These are phyloP conservation scores for Rhodamnia rubescens DNA, from an alignment of 345 rosid genomes.

Conservation along the genomic window DNA sequence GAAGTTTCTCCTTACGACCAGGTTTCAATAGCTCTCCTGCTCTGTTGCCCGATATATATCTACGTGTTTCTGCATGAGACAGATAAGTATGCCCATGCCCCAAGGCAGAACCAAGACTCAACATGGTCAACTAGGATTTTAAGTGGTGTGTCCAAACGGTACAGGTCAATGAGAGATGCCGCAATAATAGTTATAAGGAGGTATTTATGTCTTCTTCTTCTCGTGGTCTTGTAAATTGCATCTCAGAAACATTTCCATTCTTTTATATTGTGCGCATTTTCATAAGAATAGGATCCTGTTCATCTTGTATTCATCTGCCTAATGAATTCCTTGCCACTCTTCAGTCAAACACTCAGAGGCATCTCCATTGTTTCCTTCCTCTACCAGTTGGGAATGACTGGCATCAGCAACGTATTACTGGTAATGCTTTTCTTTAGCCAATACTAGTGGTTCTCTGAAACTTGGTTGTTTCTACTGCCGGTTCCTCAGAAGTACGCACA, in stretches of 20 bases:
- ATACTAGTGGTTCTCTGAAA: neutral
- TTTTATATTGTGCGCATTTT: neutral
- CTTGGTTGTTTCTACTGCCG: neutral
- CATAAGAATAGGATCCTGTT: neutral
- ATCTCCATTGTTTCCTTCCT: constrained; percentile 36
- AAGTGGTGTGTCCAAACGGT: constrained; percentile 15
- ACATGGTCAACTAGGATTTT: constrained; percentile 9
- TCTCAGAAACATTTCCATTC: neutral
- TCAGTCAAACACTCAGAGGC: constrained; percentile 37
- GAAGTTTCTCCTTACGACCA: constrained; percentile 16
- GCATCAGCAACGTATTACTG: constrained; percentile 34
- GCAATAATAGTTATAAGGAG: constrained; percentile 22
- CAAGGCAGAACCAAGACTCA: constrained; percentile 18
- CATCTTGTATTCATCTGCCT: neutral
- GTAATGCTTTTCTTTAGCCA: neutral
- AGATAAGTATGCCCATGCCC: constrained; percentile 6
- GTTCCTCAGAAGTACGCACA: neutral
- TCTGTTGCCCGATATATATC: constrained; percentile 24
- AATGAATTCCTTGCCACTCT: neutral
- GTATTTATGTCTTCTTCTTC: neutral
- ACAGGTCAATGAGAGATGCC: constrained; percentile 36
- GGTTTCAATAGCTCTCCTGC: constrained; percentile 36
- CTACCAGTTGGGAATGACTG: constrained; percentile 46
- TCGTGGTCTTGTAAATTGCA: neutral
- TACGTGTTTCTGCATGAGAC: constrained; percentile 35